A percentile compares a stretch with the other conserved stretches of the same genome.
Evolutionary conservation across 306 rosid species (phyloP).

Genomic region (Acacia acuminata): DNA sequence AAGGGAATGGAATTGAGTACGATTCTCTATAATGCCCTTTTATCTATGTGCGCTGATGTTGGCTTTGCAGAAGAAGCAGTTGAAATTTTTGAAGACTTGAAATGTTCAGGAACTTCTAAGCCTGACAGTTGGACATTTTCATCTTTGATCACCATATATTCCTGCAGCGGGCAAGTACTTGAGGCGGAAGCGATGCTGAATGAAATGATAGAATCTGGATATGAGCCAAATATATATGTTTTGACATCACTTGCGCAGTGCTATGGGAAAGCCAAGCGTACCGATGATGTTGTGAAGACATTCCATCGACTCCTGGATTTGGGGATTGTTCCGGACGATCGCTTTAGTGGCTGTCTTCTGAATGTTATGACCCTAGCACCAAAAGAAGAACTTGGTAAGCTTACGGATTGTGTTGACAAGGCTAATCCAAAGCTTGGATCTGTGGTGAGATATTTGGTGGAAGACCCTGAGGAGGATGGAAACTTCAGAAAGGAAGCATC

Average conservation of each 20-base stretch:
- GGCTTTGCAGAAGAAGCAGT: slow-evolving; percentile 63
- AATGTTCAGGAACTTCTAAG: slow-evolving; percentile 49
- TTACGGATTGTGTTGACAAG: slow-evolving; percentile 60
- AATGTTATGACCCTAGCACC: slow-evolving; percentile 78
- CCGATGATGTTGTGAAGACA: slow-evolving; percentile 76
- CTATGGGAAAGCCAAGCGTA: slow-evolving; percentile 80
- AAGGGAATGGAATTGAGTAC: slow-evolving; percentile 58
- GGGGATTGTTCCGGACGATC: slow-evolving; percentile 68
- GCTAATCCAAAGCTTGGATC: slow-evolving; percentile 66
- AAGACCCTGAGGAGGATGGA: slow-evolving; percentile 43
- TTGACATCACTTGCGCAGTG: slow-evolving; percentile 86
- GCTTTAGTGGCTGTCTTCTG: slow-evolving; percentile 84
- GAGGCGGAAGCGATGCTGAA: slow-evolving; percentile 69
- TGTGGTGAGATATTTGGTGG: slow-evolving; percentile 58
- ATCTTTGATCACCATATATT: slow-evolving; percentile 77
- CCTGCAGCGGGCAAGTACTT: slow-evolving; percentile 62
- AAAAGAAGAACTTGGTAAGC: slow-evolving; percentile 65
- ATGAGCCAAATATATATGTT: slow-evolving; percentile 67
- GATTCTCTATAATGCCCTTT: slow-evolving; percentile 65
- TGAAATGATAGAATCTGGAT: slow-evolving; percentile 80
- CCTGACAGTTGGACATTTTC: slow-evolving; percentile 92
- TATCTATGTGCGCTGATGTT: slow-evolving; percentile 83
- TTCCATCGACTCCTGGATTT: slow-evolving; percentile 57
- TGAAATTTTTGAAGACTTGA: slow-evolving; percentile 73
- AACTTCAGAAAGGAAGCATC: slow-evolving; percentile 59